Base-by-base conservation (phyloP, 345 rosid genomes). In the Eucalyptus decipiens region DNA sequence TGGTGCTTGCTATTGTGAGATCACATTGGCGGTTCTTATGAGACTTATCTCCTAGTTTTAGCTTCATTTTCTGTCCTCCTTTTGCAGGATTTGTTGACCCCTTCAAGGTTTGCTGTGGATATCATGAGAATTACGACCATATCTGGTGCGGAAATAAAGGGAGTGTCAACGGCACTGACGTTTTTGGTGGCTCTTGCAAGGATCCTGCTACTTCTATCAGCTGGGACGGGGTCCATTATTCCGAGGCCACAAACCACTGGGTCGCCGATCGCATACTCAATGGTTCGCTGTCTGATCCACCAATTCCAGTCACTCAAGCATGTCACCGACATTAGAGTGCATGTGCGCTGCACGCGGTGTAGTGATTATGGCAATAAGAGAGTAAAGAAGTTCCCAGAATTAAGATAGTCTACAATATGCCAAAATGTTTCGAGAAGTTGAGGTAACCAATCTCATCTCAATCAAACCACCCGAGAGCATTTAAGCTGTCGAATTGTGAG, bases 271-370 rank as follows among this genome's bases (percentile, higher is more conserved):
- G 91, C 80, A 94, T 95, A 26, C 94, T 93, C 62, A 89, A 90
- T 11, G 98, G 99, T 65, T 91, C 95, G 16, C 89, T 94, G 86
- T 91, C 94, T 7, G 96, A 97, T 58, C 99, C 98, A 11, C 95
- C 93, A 21, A 87, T 93, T 89, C 96, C 96, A 37, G 85, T 95
- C 76, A 92, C 89, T 40, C 95, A 91, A 60, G 96, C 99, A 56
- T 97, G 99, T 90, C 95, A 92, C n/a, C 87, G 90, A 56, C 90
- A 19, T 3, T 67, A 86, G 87, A 76, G 42, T 37, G 81, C 26
- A 19, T 14, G 8, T 10, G 26, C 13, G 4, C 26, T 3, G 43
- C 81, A 12, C 3, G 4, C 43, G 6, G 14, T 32, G 7, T 9
- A 19, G 81, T 72, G 81, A 72, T 72, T 37, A 72, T 9, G 15